Conservation (phyloP, 331 rosid species). For the Malus hybrid region DNA sequence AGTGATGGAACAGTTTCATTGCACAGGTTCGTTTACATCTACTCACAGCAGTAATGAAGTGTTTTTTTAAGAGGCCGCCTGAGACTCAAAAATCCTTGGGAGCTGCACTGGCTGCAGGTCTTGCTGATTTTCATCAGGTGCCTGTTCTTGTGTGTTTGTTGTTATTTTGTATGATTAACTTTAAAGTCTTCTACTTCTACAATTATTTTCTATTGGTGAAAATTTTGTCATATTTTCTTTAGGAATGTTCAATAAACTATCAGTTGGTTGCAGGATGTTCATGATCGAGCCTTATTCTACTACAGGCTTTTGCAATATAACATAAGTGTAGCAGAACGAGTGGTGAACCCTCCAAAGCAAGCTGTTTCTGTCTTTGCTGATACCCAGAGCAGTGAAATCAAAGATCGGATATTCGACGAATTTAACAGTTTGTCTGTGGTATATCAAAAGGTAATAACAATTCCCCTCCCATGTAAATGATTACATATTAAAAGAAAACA, state of each 20-base stretch:
- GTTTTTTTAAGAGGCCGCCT: constrained; percentile 96
- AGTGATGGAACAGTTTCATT: constrained; percentile 19
- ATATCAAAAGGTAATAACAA: constrained; percentile 68
- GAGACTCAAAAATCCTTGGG: constrained; percentile 90
- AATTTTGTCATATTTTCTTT: constrained; percentile 1
- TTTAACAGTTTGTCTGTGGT: constrained; percentile 95
- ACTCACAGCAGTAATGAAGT: constrained; percentile 95
- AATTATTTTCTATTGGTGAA: not conserved
- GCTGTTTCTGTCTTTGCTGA: constrained; percentile 98
- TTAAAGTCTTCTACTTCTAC: not conserved
- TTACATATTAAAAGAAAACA: not conserved
- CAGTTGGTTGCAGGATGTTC: constrained; percentile 83
- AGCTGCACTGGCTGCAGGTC: constrained; percentile 92
- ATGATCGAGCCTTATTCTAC: constrained; percentile 90
- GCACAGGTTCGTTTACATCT: constrained; percentile 95
- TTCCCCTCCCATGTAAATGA: not conserved
- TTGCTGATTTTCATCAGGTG: constrained; percentile 94
- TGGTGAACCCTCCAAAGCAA: constrained; percentile 96
- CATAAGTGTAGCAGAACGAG: constrained; percentile 67
- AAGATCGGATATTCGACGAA: constrained; percentile 95
- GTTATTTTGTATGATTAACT: not conserved
- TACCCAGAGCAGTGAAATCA: constrained; percentile 93
- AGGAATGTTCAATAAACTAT: constrained; percentile 25
- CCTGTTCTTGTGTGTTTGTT: constrained; percentile 11
- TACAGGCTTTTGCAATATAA: constrained; percentile 86